Evolutionary conservation across 306 rosid genomes (phyloP), one percentile per base, ranked within the genome.

Genomic region (Fragaria ananassa): DNA sequence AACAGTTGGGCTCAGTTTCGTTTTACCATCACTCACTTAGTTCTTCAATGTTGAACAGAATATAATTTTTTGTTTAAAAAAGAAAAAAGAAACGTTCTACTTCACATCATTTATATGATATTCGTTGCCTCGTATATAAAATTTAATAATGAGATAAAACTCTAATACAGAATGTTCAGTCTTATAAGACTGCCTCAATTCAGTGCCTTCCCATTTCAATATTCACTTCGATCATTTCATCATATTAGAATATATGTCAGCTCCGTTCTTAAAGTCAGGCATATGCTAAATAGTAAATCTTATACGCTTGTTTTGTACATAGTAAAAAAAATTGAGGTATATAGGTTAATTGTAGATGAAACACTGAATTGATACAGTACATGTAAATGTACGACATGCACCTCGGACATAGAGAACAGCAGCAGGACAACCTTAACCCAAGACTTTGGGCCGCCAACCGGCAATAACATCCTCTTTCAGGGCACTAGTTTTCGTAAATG

Each of bases 361-460:
- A 1, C 31, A 72, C 18, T 39, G n/a, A 50, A 44, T 71, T 21
- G 15, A 72, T 72, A 54, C 65, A 12, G 19, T 37, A 11, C 63
- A 71, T 8, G 65, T 71, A 5, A 53, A 53, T n/a, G 29, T 71
- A 21, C 25, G 27, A 8, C 47, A 57, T 42, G 45, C 31, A 57
- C 76, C 68, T 73, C 39, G 23, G 60, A 50, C 23, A 50, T 9
- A 56, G 2, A 56, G 29, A 71, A 31, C 29, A 67, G 60, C 63
- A 23, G 58, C 62, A n/a, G 19, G 25, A 58, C 45, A 69, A 76
- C 65, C 72, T 87, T 83, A 90, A 78, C 88, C 93, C 63, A 89
- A 85, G 44, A 91, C 97, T 84, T 95, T 95, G 9, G 99, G 87
- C 78, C 97, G 93, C 99, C 99, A 95, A 82, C 99, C 98, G 3